phyloP scores from a whole-genome alignment of 768 basidiomycete genomes.

The Cystofilobasidium macerans region DNA sequence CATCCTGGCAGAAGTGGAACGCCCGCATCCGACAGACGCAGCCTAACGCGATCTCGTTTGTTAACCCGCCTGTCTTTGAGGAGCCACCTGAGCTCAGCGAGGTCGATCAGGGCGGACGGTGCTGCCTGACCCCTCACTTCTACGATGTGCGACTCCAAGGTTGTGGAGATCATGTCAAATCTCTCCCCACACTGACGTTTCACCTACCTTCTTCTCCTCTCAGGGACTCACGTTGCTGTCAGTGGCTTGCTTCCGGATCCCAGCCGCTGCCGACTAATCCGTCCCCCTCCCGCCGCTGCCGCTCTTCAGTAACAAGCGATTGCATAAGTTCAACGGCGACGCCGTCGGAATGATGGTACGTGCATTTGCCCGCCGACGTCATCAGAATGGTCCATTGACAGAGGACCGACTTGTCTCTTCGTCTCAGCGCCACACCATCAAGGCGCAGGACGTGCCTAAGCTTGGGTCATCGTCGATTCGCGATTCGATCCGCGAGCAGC shows the following conservation, averaged over 20 bases:
- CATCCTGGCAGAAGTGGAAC: slow-evolving; percentile 3
- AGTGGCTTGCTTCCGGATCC: not conserved
- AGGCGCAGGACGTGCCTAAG: not conserved
- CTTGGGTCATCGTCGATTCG: not conserved
- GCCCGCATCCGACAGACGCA: not conserved
- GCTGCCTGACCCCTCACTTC: slow-evolving; percentile 33
- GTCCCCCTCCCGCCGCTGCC: not conserved
- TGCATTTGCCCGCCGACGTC: too few relatives aligned
- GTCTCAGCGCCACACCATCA: not conserved
- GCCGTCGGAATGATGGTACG: slow-evolving; percentile 2
- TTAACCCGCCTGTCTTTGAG: slow-evolving; percentile 35
- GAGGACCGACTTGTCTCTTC: too few relatives aligned
- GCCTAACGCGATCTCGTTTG: slow-evolving; percentile 32
- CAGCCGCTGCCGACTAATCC: not conserved
- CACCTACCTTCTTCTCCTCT: too few relatives aligned
- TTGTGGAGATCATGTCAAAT: too few relatives aligned
- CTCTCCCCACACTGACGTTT: too few relatives aligned
- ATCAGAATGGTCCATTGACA: too few relatives aligned
- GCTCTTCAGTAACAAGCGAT: slow-evolving; percentile 9
- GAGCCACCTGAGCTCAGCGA: slow-evolving; percentile 31
- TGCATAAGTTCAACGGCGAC: slow-evolving; percentile 17
- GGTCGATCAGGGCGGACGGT: slow-evolving; percentile 29
- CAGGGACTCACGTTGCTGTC: slow-evolving; percentile 34
- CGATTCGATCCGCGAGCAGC: slow-evolving; percentile 1
- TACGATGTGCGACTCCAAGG: slow-evolving; percentile 29